phyloP scores from a whole-genome alignment of 345 rosid species.

The Sonneratia alba region DNA sequence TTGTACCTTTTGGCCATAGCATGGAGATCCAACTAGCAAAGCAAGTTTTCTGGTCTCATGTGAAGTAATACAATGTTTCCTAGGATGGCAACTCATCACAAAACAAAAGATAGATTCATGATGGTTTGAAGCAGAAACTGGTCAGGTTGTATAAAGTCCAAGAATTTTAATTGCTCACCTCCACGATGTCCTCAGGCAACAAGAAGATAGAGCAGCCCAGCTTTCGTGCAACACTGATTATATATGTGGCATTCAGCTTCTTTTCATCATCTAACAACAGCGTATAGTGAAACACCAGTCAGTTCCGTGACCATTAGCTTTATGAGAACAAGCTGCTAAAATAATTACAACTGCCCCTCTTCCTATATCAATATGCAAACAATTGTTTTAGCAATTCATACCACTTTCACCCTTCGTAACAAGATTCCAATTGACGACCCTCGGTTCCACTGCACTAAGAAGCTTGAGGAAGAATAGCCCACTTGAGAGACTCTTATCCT shows the following conservation, averaged over 20 bases:
- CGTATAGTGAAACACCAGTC: not conserved
- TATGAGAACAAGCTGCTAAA: not conserved
- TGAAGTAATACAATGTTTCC: not conserved
- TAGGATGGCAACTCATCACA: no score
- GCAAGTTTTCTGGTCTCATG: no score
- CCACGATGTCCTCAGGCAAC: slow-evolving; percentile 93
- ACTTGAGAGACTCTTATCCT: slow-evolving; percentile 74
- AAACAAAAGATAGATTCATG: no score
- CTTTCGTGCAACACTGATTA: slow-evolving; percentile 87
- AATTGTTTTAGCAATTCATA: slow-evolving; percentile 15
- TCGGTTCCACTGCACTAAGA: slow-evolving; percentile 79
- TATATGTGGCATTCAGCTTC: slow-evolving; percentile 91
- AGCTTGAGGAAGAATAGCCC: slow-evolving; percentile 90
- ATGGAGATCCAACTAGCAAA: not conserved
- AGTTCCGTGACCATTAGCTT: not conserved
- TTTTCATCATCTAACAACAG: slow-evolving; percentile 57
- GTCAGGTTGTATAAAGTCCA: not conserved
- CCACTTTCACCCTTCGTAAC: slow-evolving; percentile 94
- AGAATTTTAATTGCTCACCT: slow-evolving; percentile 31
- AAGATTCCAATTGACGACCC: slow-evolving; percentile 95
- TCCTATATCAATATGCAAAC: not conserved
- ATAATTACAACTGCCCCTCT: not conserved
- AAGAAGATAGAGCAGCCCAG: slow-evolving; percentile 96
- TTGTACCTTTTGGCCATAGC: not conserved
- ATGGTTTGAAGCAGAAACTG: not conserved